Base-by-base conservation (phyloP, 257 asterid genomes). In the Hygrophila difformis region DNA sequence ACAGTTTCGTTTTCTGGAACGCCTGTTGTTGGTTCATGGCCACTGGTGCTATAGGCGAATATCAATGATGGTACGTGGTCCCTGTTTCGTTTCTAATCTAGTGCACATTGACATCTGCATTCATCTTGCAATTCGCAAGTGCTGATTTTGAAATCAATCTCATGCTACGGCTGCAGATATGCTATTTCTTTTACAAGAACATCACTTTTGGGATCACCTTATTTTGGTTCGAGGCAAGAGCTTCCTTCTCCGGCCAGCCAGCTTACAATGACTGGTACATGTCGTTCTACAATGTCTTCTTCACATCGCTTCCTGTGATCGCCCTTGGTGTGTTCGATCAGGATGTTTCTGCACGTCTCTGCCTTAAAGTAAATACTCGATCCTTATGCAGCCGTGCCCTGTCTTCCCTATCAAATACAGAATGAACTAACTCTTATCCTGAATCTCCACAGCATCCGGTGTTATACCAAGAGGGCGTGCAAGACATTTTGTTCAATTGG, bases 31-130 rank as follows among this genome's bases (percentile, higher is more conserved):
- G 78, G 94, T 89, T 65, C 98, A 86, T 36, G 98, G 98, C 40
- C 98, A 89, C 73, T 89, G 98, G 98, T 89, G 94, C 78, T 85
- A 89, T 71, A 70, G 98, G 63, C 69, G 98, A 65, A 79, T 89
- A 76, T 70, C 98, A 5, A 58, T 85, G 94, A 85, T 86, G 98
- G 98, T 89, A 75, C 47, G 31, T 22, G 45, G 20, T 23, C 47
- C 36, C 4, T 34, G 35, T 55, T 47, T 14, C 13, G 34, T 29
- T 28, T 12, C 17, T 7, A 13, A 1, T 14, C 29, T 6, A 12
- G 5, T 2, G 19, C 23, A 7, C n/a, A n/a, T 41, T 41, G n/a
- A n/a, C n/a, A n/a, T n/a, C n/a, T n/a, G n/a, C n/a, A n/a, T n/a
- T n/a, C n/a, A n/a, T n/a, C n/a, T n/a, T n/a, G n/a, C n/a, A n/a